Evolutionary conservation across 768 basidiomycete genomes (phyloP), one percentile per base, ranked within the genome.

Genomic region (Tremella mesenterica): DNA sequence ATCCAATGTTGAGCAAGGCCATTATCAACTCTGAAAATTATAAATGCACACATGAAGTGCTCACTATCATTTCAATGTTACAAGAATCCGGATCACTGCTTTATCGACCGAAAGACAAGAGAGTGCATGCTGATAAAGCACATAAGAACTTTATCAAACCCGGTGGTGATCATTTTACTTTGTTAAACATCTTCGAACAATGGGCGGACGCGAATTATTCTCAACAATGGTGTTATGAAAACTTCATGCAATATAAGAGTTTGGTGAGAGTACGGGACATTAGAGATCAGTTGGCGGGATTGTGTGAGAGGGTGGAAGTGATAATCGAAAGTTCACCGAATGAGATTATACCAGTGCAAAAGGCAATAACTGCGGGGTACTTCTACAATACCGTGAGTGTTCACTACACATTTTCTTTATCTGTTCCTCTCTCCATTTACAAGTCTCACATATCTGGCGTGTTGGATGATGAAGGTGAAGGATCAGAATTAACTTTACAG

Each of bases 171-270:
- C 95, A 97, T 75, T 99, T 97, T 70, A 97, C 93, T 5, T 75
- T 99, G 21, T 79, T 99, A 25, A 97, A 97, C 70, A 89, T 97
- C 12, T 97, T 91, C 86, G 92, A 96, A 71, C 92, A 96, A 68
- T 99, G 95, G 95, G 87, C 87, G 18, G 95, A 99, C 58, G 88
- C 92, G 21, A 90, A 90, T 66, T 97, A 91, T 70, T 92, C 89
- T 20, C 89, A 96, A 70, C 88, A 92, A 47, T 73, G 70, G 70
- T 70, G 61, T 43, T 59, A 64, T 41, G 72, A 75, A 60, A 75
- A 74, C 55, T 96, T 88, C 76, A 74, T 95, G 45, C 92, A 93
- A 70, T 91, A 85, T 79, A 95, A 97, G 79, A 88, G 86, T 57
- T 77, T 99, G 23, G 86, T 85, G 64, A 81, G 95, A 33, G 93